Base-by-base conservation (phyloP, 345 rosid species). In the Brassica rapa region DNA sequence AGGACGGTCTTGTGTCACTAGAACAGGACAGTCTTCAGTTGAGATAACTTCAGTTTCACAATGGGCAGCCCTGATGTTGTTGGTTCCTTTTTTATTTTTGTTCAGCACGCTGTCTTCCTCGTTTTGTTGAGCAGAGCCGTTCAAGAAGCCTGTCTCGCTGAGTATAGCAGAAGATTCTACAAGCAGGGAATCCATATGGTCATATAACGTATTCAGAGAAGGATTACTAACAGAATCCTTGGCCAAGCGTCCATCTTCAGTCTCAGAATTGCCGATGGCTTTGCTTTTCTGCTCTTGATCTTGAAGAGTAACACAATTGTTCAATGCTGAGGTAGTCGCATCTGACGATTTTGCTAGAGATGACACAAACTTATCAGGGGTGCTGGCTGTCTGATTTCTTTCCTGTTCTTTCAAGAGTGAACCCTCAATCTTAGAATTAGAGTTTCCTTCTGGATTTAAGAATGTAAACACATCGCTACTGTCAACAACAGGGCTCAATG, bases 261-360 rank as follows among this genome's bases (percentile, higher is more conserved):
- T 75, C 21, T 80, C 76, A 77, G 77, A 70, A 77, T 29, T 62
- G 7, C 68, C 1, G 67, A 10, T 53, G 53, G 61, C 61, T 41
- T 65, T 68, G 39, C 35, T 76, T 62, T 57, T 41, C 64, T 53
- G 83, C 75, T 73, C 83, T 30, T 68, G 74, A 75, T 72, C 86
- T 71, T 81, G 78, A 72, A 81, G 75, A 79, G 74, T 70, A 32
- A 32, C 84, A 66, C 63, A 8, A 77, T 80, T 63, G 70, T 66
- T 46, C 64, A 66, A 59, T 59, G 87, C 81, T 62, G 83, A 71
- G 60, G 70, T 56, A 27, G 37, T 80, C 66, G 67, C 79, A 77
- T 82, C 82, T 71, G 84, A 71, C 46, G 67, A 81, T 65, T 85
- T 84, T 69, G 68, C 67, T 51, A 77, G 78, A 75, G 85, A 73